Base-by-base conservation (phyloP, 1,284 basidiomycete species). In the Sanguinoderma infundibulare region DNA sequence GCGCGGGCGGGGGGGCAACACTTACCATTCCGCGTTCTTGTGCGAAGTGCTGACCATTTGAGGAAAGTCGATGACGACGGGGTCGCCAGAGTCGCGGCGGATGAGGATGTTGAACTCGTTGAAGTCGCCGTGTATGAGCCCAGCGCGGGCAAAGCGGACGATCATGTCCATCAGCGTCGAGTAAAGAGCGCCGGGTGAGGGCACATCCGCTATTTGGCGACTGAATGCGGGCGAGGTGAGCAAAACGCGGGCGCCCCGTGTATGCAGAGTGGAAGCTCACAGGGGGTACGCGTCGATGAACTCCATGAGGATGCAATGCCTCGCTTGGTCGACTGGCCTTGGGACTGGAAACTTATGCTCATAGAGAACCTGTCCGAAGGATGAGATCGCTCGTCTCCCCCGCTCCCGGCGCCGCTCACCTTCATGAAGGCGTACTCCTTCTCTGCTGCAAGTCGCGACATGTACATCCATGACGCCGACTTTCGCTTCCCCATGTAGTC, bases 61-160 rank as follows among this genome's bases (percentile, higher is more conserved):
- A 2, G 97, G 97, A 74, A 99, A 99, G 79, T 99, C 98, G 69
- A 99, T 99, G 36, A 99, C 87, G 57, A 98, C 80, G 5, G 97
- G 94, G 69, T 95, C 90, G 8, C 94, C 92, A 42, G 83, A 84
- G 57, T 89, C 89, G 54, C 90, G 87, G 50, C 87, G 85, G 66
- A 99, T 95, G 63, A 99, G 87, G 70, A 99, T 95, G 76, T 99
- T 99, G 81, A 99, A 99, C 74, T 99, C 98, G 78, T 99, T 99
- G 79, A 94, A 99, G 77, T 99, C 97, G 53, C 98, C 97, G 72
- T 99, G 97, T 58, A 99, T 98, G 24, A 99, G 84, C 1, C 98
- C 98, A 2, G 93, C 89, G 46, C 87, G 87, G 2, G 96, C 97
- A 68, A 99, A 91, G 55, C 95, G 92, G 61, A 98, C 95, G 72